phyloP scores from a whole-genome alignment of 2,329 filamentous ascomycete genomes.

The Ophiostoma angusticollis region DNA sequence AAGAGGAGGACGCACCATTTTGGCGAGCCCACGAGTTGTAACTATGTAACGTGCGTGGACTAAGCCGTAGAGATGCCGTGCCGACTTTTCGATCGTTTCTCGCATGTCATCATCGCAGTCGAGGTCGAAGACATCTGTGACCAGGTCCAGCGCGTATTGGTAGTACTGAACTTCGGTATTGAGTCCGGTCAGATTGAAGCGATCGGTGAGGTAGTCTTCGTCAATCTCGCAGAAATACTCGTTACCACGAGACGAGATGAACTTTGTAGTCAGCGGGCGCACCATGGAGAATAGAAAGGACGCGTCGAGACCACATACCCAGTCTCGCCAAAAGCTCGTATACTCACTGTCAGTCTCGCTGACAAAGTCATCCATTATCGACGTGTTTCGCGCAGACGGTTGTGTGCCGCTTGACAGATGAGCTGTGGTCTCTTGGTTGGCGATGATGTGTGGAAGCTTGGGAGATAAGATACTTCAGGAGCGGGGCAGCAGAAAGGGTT shows the following conservation, averaged over 20 bases:
- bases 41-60: conserved; percentile 96
- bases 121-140: conserved; percentile 96
- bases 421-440: background rate
- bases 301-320: conserved; percentile 51
- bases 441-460: background rate
- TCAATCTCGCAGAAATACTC: conserved; percentile 99
- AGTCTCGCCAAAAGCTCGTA: conserved; percentile 98
- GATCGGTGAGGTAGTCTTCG: conserved; percentile 94
- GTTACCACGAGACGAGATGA: conserved; percentile 93
- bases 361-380: conserved; percentile 86
- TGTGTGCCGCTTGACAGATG: background rate
- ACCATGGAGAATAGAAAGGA: background rate
- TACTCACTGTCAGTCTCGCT: conserved; percentile 98
- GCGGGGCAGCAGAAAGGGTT: background rate
- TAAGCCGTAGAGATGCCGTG: conserved; percentile 85
- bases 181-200: conserved; percentile 93
- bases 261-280: conserved; percentile 39
- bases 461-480: background rate
- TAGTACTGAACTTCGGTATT: conserved; percentile 98
- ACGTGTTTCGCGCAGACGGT: background rate
- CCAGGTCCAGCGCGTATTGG: conserved; percentile 92
- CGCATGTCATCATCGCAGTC: conserved; percentile 98
- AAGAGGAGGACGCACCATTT: conserved; percentile 54
- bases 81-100: conserved; percentile 95
- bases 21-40: conserved; percentile 81